Conservation (phyloP, 768 basidiomycete genomes). For the Cystobasidium ongulense region DNA sequence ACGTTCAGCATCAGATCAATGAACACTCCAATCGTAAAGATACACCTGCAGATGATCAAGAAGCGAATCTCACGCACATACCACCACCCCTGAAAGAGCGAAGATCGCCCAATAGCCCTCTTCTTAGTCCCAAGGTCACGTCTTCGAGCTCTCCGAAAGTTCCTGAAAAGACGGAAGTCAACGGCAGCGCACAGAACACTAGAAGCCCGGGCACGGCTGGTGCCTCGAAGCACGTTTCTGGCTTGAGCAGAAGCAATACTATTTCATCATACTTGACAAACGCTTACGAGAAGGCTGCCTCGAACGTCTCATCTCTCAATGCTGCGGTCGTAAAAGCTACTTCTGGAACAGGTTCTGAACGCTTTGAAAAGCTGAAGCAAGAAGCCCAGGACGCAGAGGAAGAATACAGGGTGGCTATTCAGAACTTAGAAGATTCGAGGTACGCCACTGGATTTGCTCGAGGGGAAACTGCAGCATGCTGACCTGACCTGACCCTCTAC, state of each 20-base stretch:
- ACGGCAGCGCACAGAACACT: background rate
- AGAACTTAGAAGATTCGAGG: slow-evolving; percentile 15
- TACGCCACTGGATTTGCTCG: background rate
- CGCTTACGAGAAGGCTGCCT: slow-evolving; percentile 30
- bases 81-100: background rate
- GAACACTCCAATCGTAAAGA: background rate
- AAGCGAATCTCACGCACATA: background rate
- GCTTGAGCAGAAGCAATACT: slow-evolving; percentile 20
- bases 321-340: background rate
- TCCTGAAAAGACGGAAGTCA: background rate
- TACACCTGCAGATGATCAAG: background rate
- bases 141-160: background rate
- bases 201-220: background rate
- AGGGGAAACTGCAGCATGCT: background rate
- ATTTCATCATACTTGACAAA: background rate
- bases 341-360: background rate
- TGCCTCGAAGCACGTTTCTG: background rate
- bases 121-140: background rate
- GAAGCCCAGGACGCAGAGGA: slow-evolving; percentile 25
- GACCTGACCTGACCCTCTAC: background rate
- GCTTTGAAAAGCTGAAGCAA: slow-evolving; percentile 16
- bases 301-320: slow-evolving; percentile 1
- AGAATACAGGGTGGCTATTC: slow-evolving; percentile 24
- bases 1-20: slow-evolving; percentile 14
- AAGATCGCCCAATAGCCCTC: background rate